phyloP scores from a whole-genome alignment of 495 filamentous ascomycete species.

The Hyphodiscus hymeniophilus region DNA sequence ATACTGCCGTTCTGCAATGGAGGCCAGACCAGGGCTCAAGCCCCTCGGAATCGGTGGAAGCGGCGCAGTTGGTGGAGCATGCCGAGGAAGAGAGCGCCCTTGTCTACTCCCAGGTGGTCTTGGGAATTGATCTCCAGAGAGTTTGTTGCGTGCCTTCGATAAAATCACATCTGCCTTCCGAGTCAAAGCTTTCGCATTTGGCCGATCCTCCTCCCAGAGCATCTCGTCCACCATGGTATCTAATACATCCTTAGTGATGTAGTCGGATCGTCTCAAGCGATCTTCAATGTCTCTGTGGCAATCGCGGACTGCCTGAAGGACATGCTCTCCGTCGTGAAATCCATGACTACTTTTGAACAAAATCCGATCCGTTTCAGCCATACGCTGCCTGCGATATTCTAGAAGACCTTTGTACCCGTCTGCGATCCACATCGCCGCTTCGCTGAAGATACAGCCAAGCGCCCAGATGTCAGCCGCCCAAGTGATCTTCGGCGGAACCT shows the following conservation, averaged over 20 bases:
- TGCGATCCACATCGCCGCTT: slow-evolving; percentile 30
- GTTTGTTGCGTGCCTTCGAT: slow-evolving; percentile 10
- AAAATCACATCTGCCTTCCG: slow-evolving; percentile 13
- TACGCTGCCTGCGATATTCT: slow-evolving; percentile 27
- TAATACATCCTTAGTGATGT: background rate
- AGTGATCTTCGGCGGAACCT: background rate
- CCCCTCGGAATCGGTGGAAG: slow-evolving; percentile 13
- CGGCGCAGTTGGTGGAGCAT: slow-evolving; percentile 7
- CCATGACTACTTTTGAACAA: slow-evolving; percentile 22
- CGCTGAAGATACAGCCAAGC: slow-evolving; percentile 33
- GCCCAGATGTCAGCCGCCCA: slow-evolving; percentile 34
- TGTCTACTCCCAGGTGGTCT: slow-evolving; percentile 10
- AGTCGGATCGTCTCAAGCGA: background rate
- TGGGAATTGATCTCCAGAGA: slow-evolving; percentile 7
- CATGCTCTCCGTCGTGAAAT: slow-evolving; percentile 32
- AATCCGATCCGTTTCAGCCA: slow-evolving; percentile 13
- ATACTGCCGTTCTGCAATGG: slow-evolving; percentile 12
- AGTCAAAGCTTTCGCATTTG: background rate
- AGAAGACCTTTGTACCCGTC: slow-evolving; percentile 22
- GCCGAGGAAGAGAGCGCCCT: slow-evolving; percentile 9
- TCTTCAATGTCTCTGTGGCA: slow-evolving; percentile 16
- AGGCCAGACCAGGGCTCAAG: slow-evolving; percentile 1
- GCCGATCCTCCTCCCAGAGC: background rate
- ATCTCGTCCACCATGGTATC: slow-evolving; percentile 14
- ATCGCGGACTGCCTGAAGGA: slow-evolving; percentile 23